phyloP scores from a whole-genome alignment of 2,329 filamentous ascomycete genomes.

The Lachnellula occidentalis region DNA sequence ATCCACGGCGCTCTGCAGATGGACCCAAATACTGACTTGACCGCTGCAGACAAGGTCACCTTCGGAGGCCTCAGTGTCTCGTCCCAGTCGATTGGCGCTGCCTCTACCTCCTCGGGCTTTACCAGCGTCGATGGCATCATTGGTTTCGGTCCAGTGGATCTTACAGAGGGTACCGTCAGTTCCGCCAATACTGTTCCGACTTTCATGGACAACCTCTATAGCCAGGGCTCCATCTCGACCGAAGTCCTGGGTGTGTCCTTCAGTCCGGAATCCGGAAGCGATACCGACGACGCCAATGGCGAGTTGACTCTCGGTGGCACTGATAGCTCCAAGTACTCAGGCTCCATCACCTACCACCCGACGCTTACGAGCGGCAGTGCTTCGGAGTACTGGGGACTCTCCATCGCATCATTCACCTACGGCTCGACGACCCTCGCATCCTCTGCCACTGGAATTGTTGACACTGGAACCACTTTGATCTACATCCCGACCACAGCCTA shows the following conservation, averaged over 20 bases:
- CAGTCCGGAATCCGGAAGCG: conserved; percentile 24
- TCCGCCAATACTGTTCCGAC: conserved; percentile 24
- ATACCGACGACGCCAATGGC: conserved; percentile 50
- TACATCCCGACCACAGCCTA: conserved; percentile 52
- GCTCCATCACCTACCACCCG: conserved; percentile 60
- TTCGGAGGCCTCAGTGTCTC: conserved; percentile 29
- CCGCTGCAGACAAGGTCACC: conserved; percentile 29
- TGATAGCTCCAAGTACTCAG: conserved; percentile 60
- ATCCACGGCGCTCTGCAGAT: no score
- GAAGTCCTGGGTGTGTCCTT: conserved; percentile 31
- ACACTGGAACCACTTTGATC: conserved; percentile 75
- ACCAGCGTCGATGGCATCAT: conserved; percentile 15
- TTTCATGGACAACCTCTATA: conserved; percentile 28
- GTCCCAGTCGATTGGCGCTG: conserved; percentile 15
- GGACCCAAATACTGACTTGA: no score
- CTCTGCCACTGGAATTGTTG: conserved; percentile 61
- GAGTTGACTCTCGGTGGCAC: conserved; percentile 69
- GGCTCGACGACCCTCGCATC: conserved; percentile 43
- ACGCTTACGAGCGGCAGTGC: conserved; percentile 39
- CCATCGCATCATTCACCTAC: conserved; percentile 53
- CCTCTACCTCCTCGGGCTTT: conserved; percentile 10
- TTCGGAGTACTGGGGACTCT: conserved; percentile 64
- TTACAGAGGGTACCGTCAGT: conserved; percentile 25
- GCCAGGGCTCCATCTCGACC: conserved; percentile 25
- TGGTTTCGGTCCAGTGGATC: conserved; percentile 25